Conservation (phyloP, 306 rosid genomes). For the Canavalia gladiata region DNA sequence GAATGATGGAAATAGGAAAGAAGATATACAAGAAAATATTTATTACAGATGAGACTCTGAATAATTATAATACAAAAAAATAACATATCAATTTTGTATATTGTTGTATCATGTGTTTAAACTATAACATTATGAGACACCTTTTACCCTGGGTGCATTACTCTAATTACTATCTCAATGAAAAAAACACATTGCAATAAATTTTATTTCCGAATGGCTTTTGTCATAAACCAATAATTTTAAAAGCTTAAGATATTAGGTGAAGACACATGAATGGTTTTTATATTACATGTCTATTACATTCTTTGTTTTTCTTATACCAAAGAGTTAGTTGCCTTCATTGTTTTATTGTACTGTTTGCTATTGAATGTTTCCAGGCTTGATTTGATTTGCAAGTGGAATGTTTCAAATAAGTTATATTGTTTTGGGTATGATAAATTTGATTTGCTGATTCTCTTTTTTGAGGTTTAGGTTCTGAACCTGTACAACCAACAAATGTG, state of each 20-base stretch:
- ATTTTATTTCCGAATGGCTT: background rate
- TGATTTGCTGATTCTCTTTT: slow-evolving; percentile 30
- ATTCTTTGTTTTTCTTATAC: slow-evolving; percentile 39
- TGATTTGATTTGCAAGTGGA: slow-evolving; percentile 16
- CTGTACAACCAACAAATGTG: slow-evolving; percentile 53
- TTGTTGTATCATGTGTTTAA: slow-evolving; percentile 10
- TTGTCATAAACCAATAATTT: background rate
- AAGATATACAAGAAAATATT: no score
- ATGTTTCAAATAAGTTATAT: slow-evolving; percentile 27
- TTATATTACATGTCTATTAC: background rate
- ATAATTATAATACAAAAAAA: no score
- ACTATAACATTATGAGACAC: background rate
- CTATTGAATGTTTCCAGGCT: slow-evolving; percentile 34
- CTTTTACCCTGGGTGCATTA: slow-evolving; percentile 3
- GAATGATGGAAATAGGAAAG: no score
- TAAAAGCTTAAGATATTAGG: background rate
- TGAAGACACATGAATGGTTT: slow-evolving; percentile 6
- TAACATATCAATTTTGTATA: no score
- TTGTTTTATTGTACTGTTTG: slow-evolving; percentile 18
- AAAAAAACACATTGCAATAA: slow-evolving; percentile 1
- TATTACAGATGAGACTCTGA: no score
- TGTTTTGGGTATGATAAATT: slow-evolving; percentile 25
- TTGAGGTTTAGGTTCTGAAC: slow-evolving; percentile 51
- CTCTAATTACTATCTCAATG: slow-evolving; percentile 2
- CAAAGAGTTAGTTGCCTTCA: slow-evolving; percentile 3